These are phyloP conservation scores for Vickermania ingenoplastis DNA, from an alignment of 208 protist species.

Conservation along the genomic window DNA sequence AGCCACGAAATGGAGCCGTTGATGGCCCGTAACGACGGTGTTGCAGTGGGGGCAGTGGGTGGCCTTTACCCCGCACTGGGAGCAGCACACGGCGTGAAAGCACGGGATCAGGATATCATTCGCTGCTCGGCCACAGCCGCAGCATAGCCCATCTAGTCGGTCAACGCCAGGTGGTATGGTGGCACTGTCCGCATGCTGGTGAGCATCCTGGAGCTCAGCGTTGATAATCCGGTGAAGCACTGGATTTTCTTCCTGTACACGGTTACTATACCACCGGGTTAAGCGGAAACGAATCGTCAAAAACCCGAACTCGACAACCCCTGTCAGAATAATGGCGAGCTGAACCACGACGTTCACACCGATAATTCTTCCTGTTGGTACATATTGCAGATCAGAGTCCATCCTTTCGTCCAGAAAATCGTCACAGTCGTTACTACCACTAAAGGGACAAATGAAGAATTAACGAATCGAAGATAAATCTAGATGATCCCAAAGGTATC, in stretches of 20 bases:
- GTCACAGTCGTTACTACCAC: background rate
- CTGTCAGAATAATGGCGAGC: background rate
- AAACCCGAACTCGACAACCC: background rate
- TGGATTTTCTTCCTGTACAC: background rate
- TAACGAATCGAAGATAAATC: too few species aligned
- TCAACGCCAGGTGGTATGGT: background rate
- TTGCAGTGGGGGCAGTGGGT: conserved; percentile 43
- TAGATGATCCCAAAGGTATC: too few species aligned
- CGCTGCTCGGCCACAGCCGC: conserved; percentile 29
- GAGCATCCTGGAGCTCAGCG: background rate
- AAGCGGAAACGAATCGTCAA: background rate
- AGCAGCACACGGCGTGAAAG: conserved; percentile 43
- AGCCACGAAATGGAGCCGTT: conserved; percentile 1
- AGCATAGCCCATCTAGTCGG: conserved; percentile 28
- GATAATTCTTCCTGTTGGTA: background rate
- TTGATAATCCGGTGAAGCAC: background rate
- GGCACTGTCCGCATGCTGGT: background rate
- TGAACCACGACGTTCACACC: background rate
- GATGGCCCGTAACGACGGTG: conserved; percentile 13
- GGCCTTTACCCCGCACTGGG: conserved; percentile 21
- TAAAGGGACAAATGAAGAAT: conserved; percentile 2
- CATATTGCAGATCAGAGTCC: background rate
- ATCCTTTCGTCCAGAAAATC: background rate
- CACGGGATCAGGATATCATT: conserved; percentile 38
- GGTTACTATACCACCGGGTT: background rate